Base-by-base conservation (phyloP, 2,329 filamentous ascomycete genomes). In the Blastomyces emzantsi region DNA sequence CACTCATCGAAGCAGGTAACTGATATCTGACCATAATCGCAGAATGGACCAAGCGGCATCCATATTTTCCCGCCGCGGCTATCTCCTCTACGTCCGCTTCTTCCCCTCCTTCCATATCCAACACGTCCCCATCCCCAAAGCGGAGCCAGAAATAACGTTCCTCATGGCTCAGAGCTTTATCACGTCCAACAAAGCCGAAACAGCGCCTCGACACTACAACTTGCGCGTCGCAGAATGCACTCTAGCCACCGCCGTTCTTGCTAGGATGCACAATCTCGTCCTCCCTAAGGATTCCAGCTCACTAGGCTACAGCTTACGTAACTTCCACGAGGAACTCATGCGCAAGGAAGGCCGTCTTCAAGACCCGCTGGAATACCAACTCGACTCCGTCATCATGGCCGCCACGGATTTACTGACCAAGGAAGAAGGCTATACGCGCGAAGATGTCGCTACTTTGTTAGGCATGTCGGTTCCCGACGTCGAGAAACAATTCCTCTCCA, bases 21-120 rank as follows among this genome's bases (percentile, higher is more conserved):
- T 15, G 28, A 0, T 57, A 47, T 65, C 72, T 75, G 67, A 77
- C 67, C 39, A 25, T 25, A 54, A 47, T 45, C 63, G 65, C 66
- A 91, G 92, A 63, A 97, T 99, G 94, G 94, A 99, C 73, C 94
- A 99, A 79, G 88, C 92, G 17, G 94, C 94, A 43, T 97, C 93
- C 0, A 93, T 99, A 67, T 94, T 99, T 77, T 93, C 92, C 0
- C 83, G 90, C 70, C 87, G 87, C 68, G 92, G 90, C 60, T 90
- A 89, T 49, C 92, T 94, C 11, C 85, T 97, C 54, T 92, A 95
- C 73, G 93, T 97, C 65, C 90, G 88, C 11, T 99, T 99, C 79
- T 86, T 86, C 67, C 94, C 94, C 2, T 82, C 80, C 22, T 87
- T 99, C 61, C 82, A 84, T 30, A 91, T 89, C 41, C 83, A 86